Base-by-base conservation (phyloP, 2,329 filamentous ascomycete species). In the Diaporthe longicolla region DNA sequence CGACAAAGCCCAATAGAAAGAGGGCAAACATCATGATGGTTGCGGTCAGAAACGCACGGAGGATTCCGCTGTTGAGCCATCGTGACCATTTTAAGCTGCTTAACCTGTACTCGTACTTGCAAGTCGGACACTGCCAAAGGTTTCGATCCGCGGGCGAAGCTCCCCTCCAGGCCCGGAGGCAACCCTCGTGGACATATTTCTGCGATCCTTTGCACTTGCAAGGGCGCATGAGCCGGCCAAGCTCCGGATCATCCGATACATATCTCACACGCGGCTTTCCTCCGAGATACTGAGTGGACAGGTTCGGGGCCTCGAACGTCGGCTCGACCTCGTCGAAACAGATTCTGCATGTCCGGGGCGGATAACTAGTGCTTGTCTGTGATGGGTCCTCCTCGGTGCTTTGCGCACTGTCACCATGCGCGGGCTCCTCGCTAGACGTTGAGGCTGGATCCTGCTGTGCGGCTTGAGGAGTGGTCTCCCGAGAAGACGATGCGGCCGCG, bases 141-240 rank as follows among this genome's bases (percentile, higher is more conserved):
- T 95, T 95, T 73, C 93, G 89, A 43, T 85, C 88, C 79, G 83
- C 80, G 0, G 94, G 93, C 80, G 95, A 91, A 57, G 94, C 89
- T 76, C 92, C 89, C 78, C 97, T 91, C 95, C 95, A 98, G 15
- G 90, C 88, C 79, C 93, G 91, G 65, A 99, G 87, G 80, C 97
- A 99, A 40, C 92, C 93, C 83, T 98, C 95, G 82, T 99, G 97
- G 32, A 98, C 95, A 83, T 97, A 98, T 84, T 94, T 94, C 78
- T 96, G 94, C 52, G 94, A 94, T 70, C 97, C 97, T 85, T 94
- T 97, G 88, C 97, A 99, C 84, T 93, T 92, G 87, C 97, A 99
- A 48, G 97, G 97, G 71, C 93, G 93, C 78, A 98, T 89, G 37
- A 99, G 87, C 68, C 95, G 92, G 52, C 94, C 94, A 40, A 93